Conservation (phyloP, 108 stramenopile genomes). For the Cyclotella baltica region DNA sequence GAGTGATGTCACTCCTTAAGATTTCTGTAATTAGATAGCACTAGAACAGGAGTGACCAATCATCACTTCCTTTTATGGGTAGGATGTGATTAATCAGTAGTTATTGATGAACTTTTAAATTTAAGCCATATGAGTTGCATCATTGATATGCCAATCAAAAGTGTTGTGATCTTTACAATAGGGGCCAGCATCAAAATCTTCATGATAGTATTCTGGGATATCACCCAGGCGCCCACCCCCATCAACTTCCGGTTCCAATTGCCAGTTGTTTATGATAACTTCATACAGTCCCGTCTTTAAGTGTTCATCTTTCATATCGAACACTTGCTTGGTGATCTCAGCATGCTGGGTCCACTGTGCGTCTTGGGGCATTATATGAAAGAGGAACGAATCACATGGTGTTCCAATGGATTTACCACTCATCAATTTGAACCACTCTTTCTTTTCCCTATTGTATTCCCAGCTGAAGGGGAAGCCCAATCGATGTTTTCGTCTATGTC, state of each 20-base stretch:
- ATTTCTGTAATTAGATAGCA: too few species aligned
- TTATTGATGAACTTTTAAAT: too few species aligned
- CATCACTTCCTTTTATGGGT: too few species aligned
- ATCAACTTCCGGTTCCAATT: slow-evolving; percentile 16
- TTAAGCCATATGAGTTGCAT: slow-evolving; percentile 29
- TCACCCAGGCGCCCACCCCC: slow-evolving; percentile 18
- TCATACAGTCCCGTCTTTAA: slow-evolving; percentile 21
- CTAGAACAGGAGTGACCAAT: too few species aligned
- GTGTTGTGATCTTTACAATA: slow-evolving; percentile 17
- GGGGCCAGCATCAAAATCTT: slow-evolving; percentile 13
- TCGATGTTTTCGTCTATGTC: not conserved
- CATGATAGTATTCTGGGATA: slow-evolving; percentile 16
- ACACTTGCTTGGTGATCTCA: slow-evolving; percentile 3
- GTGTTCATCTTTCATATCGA: not conserved
- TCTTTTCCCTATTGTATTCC: slow-evolving; percentile 30
- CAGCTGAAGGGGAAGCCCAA: slow-evolving; percentile 35
- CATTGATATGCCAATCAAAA: slow-evolving; percentile 17
- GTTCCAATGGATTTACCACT: slow-evolving; percentile 36
- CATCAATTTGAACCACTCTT: slow-evolving; percentile 23
- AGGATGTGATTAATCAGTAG: too few species aligned
- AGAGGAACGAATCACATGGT: slow-evolving; percentile 24
- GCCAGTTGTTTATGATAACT: slow-evolving; percentile 16
- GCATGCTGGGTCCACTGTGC: slow-evolving; percentile 2
- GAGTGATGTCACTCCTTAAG: too few species aligned
- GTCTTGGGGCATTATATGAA: not conserved